Percentiles rank a stretch among this genome's conserved stretches.
Conservation (phyloP, 257 asterid species). For the Galeopsis tetrahit region DNA sequence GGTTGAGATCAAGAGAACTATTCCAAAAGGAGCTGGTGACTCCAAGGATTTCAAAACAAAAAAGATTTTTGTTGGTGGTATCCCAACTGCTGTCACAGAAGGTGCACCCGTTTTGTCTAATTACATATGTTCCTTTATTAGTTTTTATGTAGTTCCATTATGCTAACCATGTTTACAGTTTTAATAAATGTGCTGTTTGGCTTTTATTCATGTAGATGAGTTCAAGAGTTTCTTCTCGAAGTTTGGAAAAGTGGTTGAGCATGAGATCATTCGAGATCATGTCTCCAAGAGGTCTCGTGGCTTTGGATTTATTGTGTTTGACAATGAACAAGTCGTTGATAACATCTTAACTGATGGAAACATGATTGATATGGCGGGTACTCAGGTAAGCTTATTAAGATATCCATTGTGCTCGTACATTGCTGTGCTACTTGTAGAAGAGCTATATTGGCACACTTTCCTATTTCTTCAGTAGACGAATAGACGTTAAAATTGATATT, state of each 20-base stretch:
- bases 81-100: constrained; percentile 79
- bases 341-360: constrained; percentile 74
- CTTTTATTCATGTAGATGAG: constrained; percentile 55
- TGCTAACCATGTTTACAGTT: neutral
- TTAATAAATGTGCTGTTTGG: neutral
- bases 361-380: constrained; percentile 92
- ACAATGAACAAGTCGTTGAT: constrained; percentile 84
- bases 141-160: neutral
- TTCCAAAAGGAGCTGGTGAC: constrained; percentile 87
- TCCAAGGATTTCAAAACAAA: constrained; percentile 87
- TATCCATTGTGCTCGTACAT: constrained; percentile 26
- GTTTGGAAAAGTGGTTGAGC: constrained; percentile 82
- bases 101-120: constrained; percentile 43
- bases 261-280: constrained; percentile 90
- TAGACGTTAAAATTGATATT: constrained; percentile 13
- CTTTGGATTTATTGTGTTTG: constrained; percentile 91
- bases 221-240: constrained; percentile 81
- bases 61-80: constrained; percentile 93
- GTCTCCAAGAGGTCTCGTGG: constrained; percentile 91
- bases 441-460: constrained; percentile 16
- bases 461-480: constrained; percentile 4
- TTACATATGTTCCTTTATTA: neutral
- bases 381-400: constrained; percentile 62
- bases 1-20: constrained; percentile 97
- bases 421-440: constrained; percentile 29